These are phyloP conservation scores for Neurospora sp. DNA, from an alignment of 495 filamentous ascomycete species.

Conservation along the genomic window DNA sequence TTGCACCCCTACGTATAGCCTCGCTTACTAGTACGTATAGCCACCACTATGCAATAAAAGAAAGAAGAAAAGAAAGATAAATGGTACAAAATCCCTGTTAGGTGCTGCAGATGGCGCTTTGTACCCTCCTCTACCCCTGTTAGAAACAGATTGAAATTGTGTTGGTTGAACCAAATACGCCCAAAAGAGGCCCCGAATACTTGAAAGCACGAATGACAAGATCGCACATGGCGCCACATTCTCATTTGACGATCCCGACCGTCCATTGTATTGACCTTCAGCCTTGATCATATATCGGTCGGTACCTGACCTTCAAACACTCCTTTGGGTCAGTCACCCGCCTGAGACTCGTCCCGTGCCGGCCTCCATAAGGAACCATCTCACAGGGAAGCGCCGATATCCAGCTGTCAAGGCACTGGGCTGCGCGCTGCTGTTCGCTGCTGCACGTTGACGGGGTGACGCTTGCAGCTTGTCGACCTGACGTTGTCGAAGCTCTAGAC, in stretches of 20 bases:
- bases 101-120: too few relatives aligned
- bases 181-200: background rate
- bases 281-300: background rate
- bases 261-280: background rate
- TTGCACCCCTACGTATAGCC: too few relatives aligned
- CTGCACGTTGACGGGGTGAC: background rate
- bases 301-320: constrained; percentile 1
- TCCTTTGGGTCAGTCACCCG: background rate
- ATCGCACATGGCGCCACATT: constrained; percentile 10
- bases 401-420: background rate
- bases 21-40: too few relatives aligned
- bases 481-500: background rate
- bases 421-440: background rate
- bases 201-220: constrained; percentile 8
- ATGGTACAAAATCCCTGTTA: too few relatives aligned
- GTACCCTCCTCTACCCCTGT: too few relatives aligned
- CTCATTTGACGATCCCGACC: background rate
- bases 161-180: too few relatives aligned
- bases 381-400: background rate
- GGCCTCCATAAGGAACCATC: background rate
- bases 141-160: too few relatives aligned
- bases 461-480: background rate
- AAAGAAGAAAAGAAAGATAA: too few relatives aligned
- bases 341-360: background rate
- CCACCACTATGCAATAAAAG: too few relatives aligned